Percentiles rank a stretch among this genome's conserved stretches.
These are phyloP conservation scores for Plasmodium berghei DNA, from an alignment of 169 alveolate genomes.

Conservation along the genomic window DNA sequence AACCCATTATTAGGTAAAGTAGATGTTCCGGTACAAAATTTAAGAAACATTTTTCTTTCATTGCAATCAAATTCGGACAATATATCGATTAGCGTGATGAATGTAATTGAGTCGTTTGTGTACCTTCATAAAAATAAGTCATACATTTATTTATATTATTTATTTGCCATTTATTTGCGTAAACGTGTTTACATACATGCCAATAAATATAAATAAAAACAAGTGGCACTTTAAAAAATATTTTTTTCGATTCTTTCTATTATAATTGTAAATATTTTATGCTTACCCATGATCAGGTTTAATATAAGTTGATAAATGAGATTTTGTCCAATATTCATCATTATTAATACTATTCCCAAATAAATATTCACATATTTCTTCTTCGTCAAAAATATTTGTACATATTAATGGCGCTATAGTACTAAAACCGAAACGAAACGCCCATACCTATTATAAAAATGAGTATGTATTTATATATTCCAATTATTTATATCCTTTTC, in stretches of 20 bases:
- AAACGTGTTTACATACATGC: neutral
- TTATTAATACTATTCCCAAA: slow-evolving; percentile 79
- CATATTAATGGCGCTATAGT: slow-evolving; percentile 80
- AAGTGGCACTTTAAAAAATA: too few species aligned
- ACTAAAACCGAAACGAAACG: slow-evolving; percentile 84
- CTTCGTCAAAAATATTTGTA: slow-evolving; percentile 79
- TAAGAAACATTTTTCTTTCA: slow-evolving; percentile 87
- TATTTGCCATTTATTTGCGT: neutral
- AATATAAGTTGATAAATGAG: slow-evolving; percentile 86
- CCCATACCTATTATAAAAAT: slow-evolving; percentile 55
- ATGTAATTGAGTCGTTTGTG: slow-evolving; percentile 78
- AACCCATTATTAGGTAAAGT: slow-evolving; percentile 95
- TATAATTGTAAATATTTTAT: neutral
- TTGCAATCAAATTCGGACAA: slow-evolving; percentile 83
- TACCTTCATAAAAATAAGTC: slow-evolving; percentile 55
- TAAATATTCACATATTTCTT: slow-evolving; percentile 77
- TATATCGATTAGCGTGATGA: slow-evolving; percentile 81
- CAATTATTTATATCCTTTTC: neutral
- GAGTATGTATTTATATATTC: neutral
- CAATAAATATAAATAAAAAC: too few species aligned
- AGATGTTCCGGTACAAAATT: slow-evolving; percentile 95
- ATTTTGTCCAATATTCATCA: slow-evolving; percentile 80
- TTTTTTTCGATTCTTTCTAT: too few species aligned
- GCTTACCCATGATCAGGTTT: slow-evolving; percentile 93
- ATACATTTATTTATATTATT: too few species aligned